Conservation (phyloP, 2,329 filamentous ascomycete species). For the Arthrinium phaeospermum region DNA sequence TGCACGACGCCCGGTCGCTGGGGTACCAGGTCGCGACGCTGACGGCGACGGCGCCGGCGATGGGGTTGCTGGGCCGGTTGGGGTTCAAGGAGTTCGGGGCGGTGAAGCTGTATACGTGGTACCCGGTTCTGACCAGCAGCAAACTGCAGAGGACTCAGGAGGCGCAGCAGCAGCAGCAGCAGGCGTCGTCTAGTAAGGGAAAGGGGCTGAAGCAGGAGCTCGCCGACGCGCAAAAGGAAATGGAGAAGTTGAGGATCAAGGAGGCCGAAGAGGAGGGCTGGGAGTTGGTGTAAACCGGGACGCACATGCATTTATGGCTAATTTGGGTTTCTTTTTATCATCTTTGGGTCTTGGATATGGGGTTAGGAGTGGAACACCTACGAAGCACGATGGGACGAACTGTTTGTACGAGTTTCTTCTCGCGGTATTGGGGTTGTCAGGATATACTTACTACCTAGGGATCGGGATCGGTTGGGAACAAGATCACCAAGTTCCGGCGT, state of each 20-base stretch:
- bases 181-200: neutral
- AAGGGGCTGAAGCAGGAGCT: neutral
- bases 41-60: conserved; percentile 18
- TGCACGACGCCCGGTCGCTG: conserved; percentile 19
- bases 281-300: conserved; percentile 16
- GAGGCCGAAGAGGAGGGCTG: conserved; percentile 22
- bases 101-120: conserved; percentile 24
- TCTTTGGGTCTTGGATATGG: neutral
- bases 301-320: neutral
- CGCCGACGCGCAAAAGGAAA: neutral
- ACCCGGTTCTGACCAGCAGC: neutral
- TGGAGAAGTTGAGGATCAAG: neutral
- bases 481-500: neutral
- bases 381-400: neutral
- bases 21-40: conserved; percentile 25
- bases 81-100: conserved; percentile 25
- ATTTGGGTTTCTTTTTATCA: neutral
- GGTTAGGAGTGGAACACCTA: neutral
- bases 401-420: neutral
- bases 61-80: conserved; percentile 17
- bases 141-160: neutral
- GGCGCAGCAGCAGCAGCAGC: neutral
- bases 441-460: neutral
- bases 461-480: neutral
- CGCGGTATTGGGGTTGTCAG: neutral